These are phyloP conservation scores for Protea cynaroides DNA, from an alignment of 164 flowering plant species.

Conservation along the genomic window DNA sequence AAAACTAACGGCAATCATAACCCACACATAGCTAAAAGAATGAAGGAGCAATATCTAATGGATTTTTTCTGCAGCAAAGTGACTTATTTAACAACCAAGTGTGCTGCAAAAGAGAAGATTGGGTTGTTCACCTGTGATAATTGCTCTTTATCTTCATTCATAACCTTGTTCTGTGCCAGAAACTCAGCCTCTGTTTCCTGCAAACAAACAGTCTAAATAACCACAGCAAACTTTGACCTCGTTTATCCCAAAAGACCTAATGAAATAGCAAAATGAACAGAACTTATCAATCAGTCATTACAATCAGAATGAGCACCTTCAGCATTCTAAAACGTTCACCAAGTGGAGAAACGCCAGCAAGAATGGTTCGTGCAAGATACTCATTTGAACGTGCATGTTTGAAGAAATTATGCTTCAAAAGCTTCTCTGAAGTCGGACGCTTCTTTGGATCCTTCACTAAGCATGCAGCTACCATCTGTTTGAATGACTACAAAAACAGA, in stretches of 20 bases:
- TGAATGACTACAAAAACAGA: slow-evolving; percentile 58
- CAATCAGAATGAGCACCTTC: slow-evolving; percentile 51
- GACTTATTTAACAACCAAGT: not conserved
- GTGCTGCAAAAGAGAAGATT: not conserved
- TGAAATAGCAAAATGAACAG: not conserved
- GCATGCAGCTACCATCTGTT: slow-evolving; percentile 89
- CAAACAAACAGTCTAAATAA: slow-evolving; percentile 10
- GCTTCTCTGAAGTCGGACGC: slow-evolving; percentile 86
- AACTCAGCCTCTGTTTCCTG: slow-evolving; percentile 85
- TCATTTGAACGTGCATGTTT: slow-evolving; percentile 67
- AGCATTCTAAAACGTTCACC: slow-evolving; percentile 82
- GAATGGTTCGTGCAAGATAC: slow-evolving; percentile 56
- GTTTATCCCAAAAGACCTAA: not conserved
- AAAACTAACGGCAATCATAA: not conserved
- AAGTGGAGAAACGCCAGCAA: slow-evolving; percentile 68
- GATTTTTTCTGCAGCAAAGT: not conserved
- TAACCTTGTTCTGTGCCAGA: slow-evolving; percentile 66
- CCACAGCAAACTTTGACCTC: not conserved
- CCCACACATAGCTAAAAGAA: not conserved
- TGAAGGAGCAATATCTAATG: not conserved
- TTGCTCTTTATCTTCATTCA: slow-evolving; percentile 74
- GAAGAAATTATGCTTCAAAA: slow-evolving; percentile 82
- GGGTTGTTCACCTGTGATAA: slow-evolving; percentile 62
- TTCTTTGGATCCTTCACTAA: slow-evolving; percentile 96
- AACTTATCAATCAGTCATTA: slow-evolving; percentile 1